Evolutionary conservation across 805 yeast genomes (phyloP).

Genomic region (Wickerhamomyces canadensis): DNA sequence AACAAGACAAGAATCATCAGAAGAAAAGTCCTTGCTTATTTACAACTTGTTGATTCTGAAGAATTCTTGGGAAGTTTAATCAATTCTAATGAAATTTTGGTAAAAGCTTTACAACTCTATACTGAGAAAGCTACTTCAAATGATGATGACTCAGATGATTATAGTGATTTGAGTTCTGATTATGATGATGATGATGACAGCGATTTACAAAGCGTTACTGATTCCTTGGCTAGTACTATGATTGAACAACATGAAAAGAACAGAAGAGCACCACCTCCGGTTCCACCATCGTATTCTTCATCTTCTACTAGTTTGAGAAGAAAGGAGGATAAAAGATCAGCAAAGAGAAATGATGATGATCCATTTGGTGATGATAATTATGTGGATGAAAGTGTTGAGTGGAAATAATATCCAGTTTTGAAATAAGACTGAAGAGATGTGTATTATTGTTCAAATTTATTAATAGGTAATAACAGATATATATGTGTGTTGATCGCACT

Average conservation of each 20-base stretch:
- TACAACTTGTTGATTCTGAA: slow-evolving; percentile 80
- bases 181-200: slow-evolving; percentile 33
- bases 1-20: slow-evolving; percentile 72
- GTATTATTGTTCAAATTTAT: no score
- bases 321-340: slow-evolving; percentile 1
- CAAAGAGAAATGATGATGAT: slow-evolving; percentile 27
- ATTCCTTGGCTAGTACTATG: slow-evolving; percentile 24
- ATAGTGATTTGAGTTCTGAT: slow-evolving; percentile 27
- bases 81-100: slow-evolving; percentile 87
- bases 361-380: slow-evolving; percentile 52
- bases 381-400: slow-evolving; percentile 21
- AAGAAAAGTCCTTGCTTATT: slow-evolving; percentile 70
- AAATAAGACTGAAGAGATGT: no score
- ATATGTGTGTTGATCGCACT: no score
- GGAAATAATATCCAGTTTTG: no score
- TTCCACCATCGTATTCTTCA: no score
- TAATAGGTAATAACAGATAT: no score
- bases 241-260: slow-evolving; percentile 19
- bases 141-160: slow-evolving; percentile 37
- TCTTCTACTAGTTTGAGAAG: background rate
- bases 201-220: slow-evolving; percentile 20
- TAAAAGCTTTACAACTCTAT: slow-evolving; percentile 61
- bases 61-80: slow-evolving; percentile 84
- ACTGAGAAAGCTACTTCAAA: slow-evolving; percentile 49
- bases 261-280: slow-evolving; percentile 17